A percentile compares a stretch with the other conserved stretches of the same genome.
Evolutionary conservation across 805 yeast species (phyloP).

Genomic region (Clavispora fructus): DNA sequence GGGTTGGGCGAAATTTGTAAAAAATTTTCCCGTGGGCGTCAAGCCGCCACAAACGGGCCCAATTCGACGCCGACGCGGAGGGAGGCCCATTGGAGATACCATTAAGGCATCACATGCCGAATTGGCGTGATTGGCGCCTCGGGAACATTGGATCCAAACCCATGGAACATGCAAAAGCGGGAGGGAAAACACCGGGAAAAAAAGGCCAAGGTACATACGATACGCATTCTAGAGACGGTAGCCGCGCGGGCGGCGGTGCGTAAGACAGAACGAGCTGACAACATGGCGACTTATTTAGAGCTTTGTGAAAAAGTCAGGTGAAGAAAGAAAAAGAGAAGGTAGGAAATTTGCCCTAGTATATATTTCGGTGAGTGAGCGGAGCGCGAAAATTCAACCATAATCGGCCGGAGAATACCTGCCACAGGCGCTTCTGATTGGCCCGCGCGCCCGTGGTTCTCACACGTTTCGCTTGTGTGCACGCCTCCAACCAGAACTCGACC

Average conservation of each 20-base stretch:
- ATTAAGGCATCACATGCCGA: not conserved
- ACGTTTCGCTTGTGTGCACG: conserved; percentile 4
- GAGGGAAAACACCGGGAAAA: not conserved
- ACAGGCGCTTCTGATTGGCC: conserved; percentile 14
- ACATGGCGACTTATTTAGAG: conserved; percentile 44
- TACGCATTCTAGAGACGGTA: conserved; percentile 23
- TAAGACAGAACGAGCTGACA: conserved; percentile 79
- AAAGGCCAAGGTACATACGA: conserved; percentile 17
- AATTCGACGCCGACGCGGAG: not conserved
- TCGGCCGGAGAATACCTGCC: conserved; percentile 14
- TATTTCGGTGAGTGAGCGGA: conserved; percentile 11
- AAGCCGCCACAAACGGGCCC: not conserved
- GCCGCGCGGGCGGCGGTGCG: conserved; percentile 83
- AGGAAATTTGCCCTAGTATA: conserved; percentile 13
- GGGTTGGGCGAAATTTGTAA: not conserved
- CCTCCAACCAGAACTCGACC: conserved; percentile 7
- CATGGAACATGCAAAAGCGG: not conserved
- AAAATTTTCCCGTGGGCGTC: not conserved
- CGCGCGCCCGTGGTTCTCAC: conserved; percentile 2
- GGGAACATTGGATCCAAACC: not conserved
- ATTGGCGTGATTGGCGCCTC: not conserved
- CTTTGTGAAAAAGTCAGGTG: conserved; percentile 13
- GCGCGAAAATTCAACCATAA: conserved; percentile 16
- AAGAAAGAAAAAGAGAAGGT: conserved; percentile 10
- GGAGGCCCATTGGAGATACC: not conserved